Percentiles rank a stretch among this genome's conserved stretches.
Evolutionary conservation across 352 stramenopile genomes (phyloP).

Genomic region (Pythium vanterpoolii): DNA sequence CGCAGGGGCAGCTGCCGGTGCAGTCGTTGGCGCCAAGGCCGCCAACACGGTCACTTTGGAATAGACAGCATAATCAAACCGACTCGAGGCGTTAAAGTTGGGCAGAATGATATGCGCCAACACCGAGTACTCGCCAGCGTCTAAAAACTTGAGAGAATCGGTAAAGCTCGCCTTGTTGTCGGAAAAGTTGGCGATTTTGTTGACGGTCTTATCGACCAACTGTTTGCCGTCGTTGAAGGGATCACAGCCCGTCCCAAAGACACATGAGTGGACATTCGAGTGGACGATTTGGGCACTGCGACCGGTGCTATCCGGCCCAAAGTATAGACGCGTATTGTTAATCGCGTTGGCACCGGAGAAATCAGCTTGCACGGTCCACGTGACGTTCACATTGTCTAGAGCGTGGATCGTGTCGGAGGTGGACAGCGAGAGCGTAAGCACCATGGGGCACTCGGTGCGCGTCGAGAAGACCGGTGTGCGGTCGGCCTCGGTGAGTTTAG

Average conservation of each 20-base stretch:
- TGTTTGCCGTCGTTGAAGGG: slow-evolving; percentile 28
- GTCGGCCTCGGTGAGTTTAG: slow-evolving; percentile 23
- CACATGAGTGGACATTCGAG: slow-evolving; percentile 30
- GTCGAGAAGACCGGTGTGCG: slow-evolving; percentile 10
- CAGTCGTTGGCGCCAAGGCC: background rate
- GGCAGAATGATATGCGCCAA: slow-evolving; percentile 30
- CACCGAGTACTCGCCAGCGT: slow-evolving; percentile 28
- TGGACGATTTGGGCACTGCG: slow-evolving; percentile 27
- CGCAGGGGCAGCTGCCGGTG: background rate
- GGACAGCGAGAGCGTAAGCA: slow-evolving; percentile 18
- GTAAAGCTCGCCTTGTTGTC: slow-evolving; percentile 22
- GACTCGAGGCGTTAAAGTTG: slow-evolving; percentile 20
- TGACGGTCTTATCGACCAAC: slow-evolving; percentile 29
- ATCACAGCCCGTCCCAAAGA: slow-evolving; percentile 30
- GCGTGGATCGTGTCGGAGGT: slow-evolving; percentile 6
- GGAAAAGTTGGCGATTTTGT: slow-evolving; percentile 27
- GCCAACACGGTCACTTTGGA: slow-evolving; percentile 15
- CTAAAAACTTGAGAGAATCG: slow-evolving; percentile 21
- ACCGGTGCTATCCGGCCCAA: slow-evolving; percentile 17
- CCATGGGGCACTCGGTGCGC: slow-evolving; percentile 19
- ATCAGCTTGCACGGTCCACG: slow-evolving; percentile 23
- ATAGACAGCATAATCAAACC: slow-evolving; percentile 30
- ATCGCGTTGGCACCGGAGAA: slow-evolving; percentile 20
- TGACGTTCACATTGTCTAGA: slow-evolving; percentile 22
- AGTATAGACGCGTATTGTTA: slow-evolving; percentile 25